A percentile compares a stretch with the other conserved stretches of the same genome.
These are phyloP conservation scores for Magnusiomyces ingens DNA, from an alignment of 1,139 yeast genomes.

Conservation along the genomic window DNA sequence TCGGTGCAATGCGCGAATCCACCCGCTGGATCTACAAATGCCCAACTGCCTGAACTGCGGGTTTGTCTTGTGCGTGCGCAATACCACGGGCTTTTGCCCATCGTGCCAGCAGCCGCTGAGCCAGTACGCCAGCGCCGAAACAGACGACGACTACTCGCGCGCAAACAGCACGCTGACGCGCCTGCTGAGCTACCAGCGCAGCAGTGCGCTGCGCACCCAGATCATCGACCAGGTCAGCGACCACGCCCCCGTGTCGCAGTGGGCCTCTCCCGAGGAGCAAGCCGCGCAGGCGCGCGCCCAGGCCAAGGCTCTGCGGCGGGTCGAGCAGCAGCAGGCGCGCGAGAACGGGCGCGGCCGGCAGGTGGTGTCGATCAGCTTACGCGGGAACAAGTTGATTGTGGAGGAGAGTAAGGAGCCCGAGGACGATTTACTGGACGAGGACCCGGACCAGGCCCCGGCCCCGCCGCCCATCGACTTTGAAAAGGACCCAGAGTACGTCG, in stretches of 20 bases:
- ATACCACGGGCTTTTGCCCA: conserved; percentile 84
- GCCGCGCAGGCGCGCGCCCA: conserved; percentile 77
- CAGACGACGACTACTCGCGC: conserved; percentile 37
- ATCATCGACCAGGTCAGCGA: conserved; percentile 94
- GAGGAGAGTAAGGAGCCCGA: conserved; percentile 29
- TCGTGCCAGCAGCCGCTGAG: conserved; percentile 69
- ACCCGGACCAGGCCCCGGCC: not conserved
- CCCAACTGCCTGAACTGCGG: conserved; percentile 96
- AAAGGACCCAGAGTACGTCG: not conserved
- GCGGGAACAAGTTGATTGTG: conserved; percentile 65
- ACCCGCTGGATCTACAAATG: conserved; percentile 80
- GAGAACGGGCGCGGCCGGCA: conserved; percentile 67
- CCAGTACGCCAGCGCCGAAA: conserved; percentile 45
- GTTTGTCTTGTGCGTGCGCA: conserved; percentile 80
- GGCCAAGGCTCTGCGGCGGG: conserved; percentile 42
- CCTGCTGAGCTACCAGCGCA: conserved; percentile 70
- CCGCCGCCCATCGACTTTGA: too few species aligned
- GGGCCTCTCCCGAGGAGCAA: conserved; percentile 88
- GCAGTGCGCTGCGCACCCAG: conserved; percentile 82
- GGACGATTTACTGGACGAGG: not conserved
- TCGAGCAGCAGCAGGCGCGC: conserved; percentile 51
- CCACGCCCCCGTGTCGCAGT: conserved; percentile 59
- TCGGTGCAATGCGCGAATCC: conserved; percentile 63
- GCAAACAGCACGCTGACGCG: conserved; percentile 73
- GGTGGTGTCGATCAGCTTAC: conserved; percentile 69